Evolutionary conservation across 2,329 filamentous ascomycete species (phyloP).

Genomic region (Hypoxylon sp.): DNA sequence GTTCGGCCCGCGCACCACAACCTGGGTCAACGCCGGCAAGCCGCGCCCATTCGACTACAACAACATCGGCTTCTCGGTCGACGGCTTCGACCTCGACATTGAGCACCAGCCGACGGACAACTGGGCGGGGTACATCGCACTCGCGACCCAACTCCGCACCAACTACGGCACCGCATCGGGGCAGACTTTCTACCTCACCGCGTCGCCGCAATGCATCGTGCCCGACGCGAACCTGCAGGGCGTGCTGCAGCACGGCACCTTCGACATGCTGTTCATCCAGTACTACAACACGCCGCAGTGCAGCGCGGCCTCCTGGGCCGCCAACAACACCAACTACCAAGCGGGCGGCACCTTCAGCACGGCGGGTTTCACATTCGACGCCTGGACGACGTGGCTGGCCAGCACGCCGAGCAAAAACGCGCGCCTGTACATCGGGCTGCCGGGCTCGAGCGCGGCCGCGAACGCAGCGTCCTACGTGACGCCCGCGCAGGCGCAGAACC

Average conservation of each 20-base stretch:
- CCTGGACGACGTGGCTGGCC: constrained; percentile 58
- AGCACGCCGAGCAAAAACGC: constrained; percentile 57
- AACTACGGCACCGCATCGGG: constrained; percentile 45
- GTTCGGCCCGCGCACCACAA: constrained; percentile 57
- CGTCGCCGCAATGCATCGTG: constrained; percentile 64
- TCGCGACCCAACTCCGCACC: constrained; percentile 48
- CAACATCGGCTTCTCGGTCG: constrained; percentile 48
- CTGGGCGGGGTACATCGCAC: constrained; percentile 52
- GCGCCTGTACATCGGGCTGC: constrained; percentile 63
- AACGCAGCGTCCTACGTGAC: constrained; percentile 56
- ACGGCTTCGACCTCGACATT: constrained; percentile 55
- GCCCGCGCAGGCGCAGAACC: constrained; percentile 54
- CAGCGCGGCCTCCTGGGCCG: constrained; percentile 51
- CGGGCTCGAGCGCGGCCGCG: constrained; percentile 52
- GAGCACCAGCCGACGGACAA: constrained; percentile 53
- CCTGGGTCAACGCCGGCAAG: constrained; percentile 52
- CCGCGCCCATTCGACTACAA: constrained; percentile 52
- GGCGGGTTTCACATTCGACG: constrained; percentile 61
- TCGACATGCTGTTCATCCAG: constrained; percentile 64
- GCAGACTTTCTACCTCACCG: constrained; percentile 57
- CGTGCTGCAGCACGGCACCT: constrained; percentile 47
- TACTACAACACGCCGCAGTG: constrained; percentile 65
- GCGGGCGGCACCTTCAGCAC: constrained; percentile 44
- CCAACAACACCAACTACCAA: constrained; percentile 52
- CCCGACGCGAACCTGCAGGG: constrained; percentile 54